Conservation (phyloP, 2,329 filamentous ascomycete species). For the Dactylella cylindrospora region DNA sequence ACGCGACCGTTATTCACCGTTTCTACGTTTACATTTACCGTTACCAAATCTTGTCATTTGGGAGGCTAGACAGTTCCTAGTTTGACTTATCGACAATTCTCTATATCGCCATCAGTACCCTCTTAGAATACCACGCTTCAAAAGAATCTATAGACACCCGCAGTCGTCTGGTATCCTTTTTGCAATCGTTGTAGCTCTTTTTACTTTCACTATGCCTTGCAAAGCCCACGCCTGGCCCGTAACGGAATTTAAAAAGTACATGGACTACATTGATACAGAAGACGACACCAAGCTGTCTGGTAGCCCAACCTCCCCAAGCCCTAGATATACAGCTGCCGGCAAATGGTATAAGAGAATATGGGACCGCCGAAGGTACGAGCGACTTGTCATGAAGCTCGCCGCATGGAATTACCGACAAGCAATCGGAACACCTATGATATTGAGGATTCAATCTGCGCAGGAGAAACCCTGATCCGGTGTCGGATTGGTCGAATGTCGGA, state of each 20-base stretch:
- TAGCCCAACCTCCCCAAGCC: conserved; percentile 8
- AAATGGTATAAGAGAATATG: conserved; percentile 29
- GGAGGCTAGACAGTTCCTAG: too few species aligned
- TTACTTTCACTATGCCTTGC: conserved; percentile 19
- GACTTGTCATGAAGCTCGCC: background rate
- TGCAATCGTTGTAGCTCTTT: too few species aligned
- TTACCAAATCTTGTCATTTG: too few species aligned
- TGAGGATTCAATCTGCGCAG: conserved; percentile 20
- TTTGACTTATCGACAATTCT: too few species aligned
- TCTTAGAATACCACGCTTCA: too few species aligned
- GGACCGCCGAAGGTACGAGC: conserved; percentile 16
- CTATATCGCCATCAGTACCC: too few species aligned
- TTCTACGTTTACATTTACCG: too few species aligned
- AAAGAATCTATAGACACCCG: too few species aligned
- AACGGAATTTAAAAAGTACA: conserved; percentile 1
- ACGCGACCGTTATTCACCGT: too few species aligned
- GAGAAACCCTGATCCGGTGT: too few species aligned
- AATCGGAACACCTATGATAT: conserved; percentile 24
- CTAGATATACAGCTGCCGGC: conserved; percentile 8
- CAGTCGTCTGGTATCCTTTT: too few species aligned
- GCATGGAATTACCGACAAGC: conserved; percentile 20
- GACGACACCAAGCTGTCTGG: background rate
- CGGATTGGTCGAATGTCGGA: too few species aligned
- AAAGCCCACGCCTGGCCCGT: conserved; percentile 39
- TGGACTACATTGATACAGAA: conserved; percentile 10